Base-by-base conservation (phyloP, 139 green algal genomes). In the Coelastrella sp. region DNA sequence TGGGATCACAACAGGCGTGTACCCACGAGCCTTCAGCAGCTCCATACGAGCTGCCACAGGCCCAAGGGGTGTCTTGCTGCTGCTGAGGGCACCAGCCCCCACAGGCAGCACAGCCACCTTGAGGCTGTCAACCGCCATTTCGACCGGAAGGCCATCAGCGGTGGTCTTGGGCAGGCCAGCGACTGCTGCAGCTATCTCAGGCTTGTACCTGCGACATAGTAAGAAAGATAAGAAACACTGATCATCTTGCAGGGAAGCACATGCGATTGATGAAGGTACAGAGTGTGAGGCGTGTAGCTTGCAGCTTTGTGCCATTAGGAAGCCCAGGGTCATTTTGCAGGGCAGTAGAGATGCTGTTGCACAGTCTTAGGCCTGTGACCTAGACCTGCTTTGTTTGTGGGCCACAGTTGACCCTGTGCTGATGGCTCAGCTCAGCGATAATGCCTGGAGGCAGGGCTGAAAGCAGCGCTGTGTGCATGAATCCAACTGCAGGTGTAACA, bases 91-190 rank as follows among this genome's bases (percentile, higher is more conserved):
- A 49, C 85, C 70, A 17, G 73, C 15, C 27, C 89, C 83, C 73
- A 94, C 91, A 4, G 92, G 79, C 85, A 94, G 84, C 9, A 95
- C 73, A 4, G 92, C 91, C 60, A 94, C 82, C 86, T 90, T 95
- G 78, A 79, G 74, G 60, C 72, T 61, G 49, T 88, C 82, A 35
- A 95, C 63, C 49, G 90, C 91, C n/a, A 94, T 79, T 60, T 94
- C 92, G 63, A 94, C 63, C 14, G 63, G 70, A 22, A 93, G 88
- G 56, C 93, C 93, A 49, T 93, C 92, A 25, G 84, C 8, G 7
- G 92, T 61, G 15, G 90, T 90, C 20, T 90, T 80, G 12, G 63
- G 12, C 56, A 92, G 92, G 4, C 74, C 68, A 10, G 73, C 82
- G 22, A 92, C 89, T 56, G 91, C 91, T 59, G 89, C 86, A 10